phyloP scores from a whole-genome alignment of 73 alveolate genomes.

The Tetrahymena elliotti region DNA sequence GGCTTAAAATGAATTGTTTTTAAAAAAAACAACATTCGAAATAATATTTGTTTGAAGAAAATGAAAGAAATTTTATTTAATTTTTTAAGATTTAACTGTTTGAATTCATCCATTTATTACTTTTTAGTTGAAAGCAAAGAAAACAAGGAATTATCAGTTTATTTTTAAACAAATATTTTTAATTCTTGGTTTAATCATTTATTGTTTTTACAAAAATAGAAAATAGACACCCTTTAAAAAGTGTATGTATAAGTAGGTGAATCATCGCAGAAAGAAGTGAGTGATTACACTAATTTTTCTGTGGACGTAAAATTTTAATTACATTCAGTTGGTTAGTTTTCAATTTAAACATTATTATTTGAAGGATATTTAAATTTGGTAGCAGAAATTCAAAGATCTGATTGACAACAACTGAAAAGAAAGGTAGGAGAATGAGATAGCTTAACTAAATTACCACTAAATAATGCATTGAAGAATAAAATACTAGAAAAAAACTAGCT shows the following conservation, averaged over 20 bases:
- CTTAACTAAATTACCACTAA: too few relatives aligned
- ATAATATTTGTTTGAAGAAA: too few relatives aligned
- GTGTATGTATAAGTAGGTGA: background rate
- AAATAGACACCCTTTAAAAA: background rate
- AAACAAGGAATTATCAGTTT: too few relatives aligned
- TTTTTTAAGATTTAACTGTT: too few relatives aligned
- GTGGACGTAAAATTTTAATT: background rate
- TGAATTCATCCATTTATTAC: too few relatives aligned
- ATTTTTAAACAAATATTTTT: background rate
- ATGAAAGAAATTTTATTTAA: too few relatives aligned
- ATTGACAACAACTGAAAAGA: background rate
- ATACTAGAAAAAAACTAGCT: too few relatives aligned
- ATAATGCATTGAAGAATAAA: too few relatives aligned
- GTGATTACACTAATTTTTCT: background rate
- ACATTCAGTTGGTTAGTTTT: background rate
- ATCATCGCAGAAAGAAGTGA: background rate
- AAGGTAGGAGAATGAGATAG: background rate
- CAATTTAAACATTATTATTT: background rate
- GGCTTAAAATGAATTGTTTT: too few relatives aligned
- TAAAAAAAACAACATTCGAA: too few relatives aligned
- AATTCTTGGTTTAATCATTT: background rate
- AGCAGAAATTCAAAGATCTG: background rate
- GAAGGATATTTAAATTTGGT: background rate
- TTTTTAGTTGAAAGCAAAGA: background rate
- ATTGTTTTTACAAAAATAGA: background rate